A percentile compares a stretch with the other conserved stretches of the same genome.
Evolutionary conservation across 495 filamentous ascomycete species (phyloP).

Genomic region (Penicillium tannophilum): DNA sequence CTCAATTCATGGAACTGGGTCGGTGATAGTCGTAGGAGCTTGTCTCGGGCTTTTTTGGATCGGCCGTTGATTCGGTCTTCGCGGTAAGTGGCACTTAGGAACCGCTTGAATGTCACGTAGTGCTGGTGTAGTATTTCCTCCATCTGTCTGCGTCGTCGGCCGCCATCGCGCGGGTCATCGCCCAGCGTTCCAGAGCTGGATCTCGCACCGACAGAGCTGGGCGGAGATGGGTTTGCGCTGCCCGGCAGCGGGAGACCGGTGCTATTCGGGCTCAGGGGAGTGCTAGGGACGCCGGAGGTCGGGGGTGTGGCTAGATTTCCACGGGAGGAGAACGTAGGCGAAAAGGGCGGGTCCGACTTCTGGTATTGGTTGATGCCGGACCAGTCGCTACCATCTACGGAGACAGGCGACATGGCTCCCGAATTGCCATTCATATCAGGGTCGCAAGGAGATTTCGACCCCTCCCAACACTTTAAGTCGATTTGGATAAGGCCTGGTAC

Average conservation of each 20-base stretch:
- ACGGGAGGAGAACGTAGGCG: conserved; percentile 55
- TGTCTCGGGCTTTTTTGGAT: conserved; percentile 88
- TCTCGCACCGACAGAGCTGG: conserved; percentile 75
- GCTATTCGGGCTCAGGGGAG: conserved; percentile 56
- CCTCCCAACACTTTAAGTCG: background rate
- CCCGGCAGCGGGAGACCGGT: conserved; percentile 41
- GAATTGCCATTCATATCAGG: conserved; percentile 60
- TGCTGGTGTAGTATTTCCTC: conserved; percentile 78
- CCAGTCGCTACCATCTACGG: conserved; percentile 85
- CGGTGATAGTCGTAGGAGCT: conserved; percentile 81
- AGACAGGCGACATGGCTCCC: conserved; percentile 80
- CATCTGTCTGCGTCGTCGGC: conserved; percentile 54
- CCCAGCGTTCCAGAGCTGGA: conserved; percentile 72
- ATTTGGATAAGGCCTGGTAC: background rate
- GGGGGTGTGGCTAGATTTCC: conserved; percentile 71
- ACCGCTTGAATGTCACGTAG: conserved; percentile 77
- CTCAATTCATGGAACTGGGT: conserved; percentile 97
- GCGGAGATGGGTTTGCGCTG: conserved; percentile 77
- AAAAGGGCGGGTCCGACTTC: conserved; percentile 56
- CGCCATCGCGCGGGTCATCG: conserved; percentile 56
- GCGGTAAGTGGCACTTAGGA: conserved; percentile 65
- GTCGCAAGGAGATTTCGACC: conserved; percentile 10
- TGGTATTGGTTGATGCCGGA: conserved; percentile 76
- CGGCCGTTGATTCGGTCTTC: conserved; percentile 74
- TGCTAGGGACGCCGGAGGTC: conserved; percentile 63